Conservation (phyloP, 495 filamentous ascomycete genomes). For the Daldinia decipiens region DNA sequence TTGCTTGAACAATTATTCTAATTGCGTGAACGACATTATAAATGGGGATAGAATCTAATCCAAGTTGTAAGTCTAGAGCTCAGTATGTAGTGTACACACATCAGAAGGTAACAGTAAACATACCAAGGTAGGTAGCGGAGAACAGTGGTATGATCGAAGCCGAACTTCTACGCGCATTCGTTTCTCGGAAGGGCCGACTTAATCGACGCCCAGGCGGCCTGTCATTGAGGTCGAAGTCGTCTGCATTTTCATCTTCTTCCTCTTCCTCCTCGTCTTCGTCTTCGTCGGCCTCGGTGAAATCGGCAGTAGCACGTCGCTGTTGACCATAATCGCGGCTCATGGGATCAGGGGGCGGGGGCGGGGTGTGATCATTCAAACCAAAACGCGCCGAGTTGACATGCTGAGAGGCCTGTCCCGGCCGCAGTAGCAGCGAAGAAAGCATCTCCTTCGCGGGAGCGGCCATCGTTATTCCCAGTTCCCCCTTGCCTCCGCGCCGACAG, state of each 20-base stretch:
- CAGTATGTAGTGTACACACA: constrained; percentile 11
- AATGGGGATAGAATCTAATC: constrained; percentile 72
- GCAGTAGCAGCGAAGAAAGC: constrained; percentile 58
- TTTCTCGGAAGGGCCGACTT: constrained; percentile 42
- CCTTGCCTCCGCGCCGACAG: constrained; percentile 34
- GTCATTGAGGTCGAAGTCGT: constrained; percentile 60
- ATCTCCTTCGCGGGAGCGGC: constrained; percentile 50
- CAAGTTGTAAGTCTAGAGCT: background rate
- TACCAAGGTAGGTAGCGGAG: constrained; percentile 82
- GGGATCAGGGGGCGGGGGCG: constrained; percentile 50
- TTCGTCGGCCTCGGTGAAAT: constrained; percentile 64
- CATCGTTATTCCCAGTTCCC: constrained; percentile 36
- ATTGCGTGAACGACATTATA: constrained; percentile 92
- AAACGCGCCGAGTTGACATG: constrained; percentile 43
- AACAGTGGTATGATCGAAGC: constrained; percentile 82
- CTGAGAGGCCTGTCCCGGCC: constrained; percentile 51
- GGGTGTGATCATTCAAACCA: constrained; percentile 47
- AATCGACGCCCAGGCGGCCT: constrained; percentile 55
- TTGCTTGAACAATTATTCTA: constrained; percentile 78
- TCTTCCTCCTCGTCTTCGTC: constrained; percentile 55
- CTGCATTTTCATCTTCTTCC: constrained; percentile 52
- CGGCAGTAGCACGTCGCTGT: constrained; percentile 63
- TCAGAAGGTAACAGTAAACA: constrained; percentile 17
- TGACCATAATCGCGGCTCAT: constrained; percentile 50
- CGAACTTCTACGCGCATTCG: constrained; percentile 57